Base-by-base conservation (phyloP, 1,284 basidiomycete species). In the Bothia castanella region DNA sequence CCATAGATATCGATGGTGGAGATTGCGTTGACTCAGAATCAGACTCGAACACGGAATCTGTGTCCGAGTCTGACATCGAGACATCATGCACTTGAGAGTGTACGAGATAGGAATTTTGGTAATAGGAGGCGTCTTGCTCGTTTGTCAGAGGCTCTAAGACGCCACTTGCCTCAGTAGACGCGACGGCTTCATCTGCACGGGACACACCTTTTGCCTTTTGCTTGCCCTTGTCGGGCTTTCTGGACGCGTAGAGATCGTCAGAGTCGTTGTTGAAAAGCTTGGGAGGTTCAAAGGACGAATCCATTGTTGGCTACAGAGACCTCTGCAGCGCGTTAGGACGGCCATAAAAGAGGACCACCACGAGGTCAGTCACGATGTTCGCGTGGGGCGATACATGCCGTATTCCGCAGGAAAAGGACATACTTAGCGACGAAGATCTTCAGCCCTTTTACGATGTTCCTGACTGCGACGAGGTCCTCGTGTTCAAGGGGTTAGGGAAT, bases 221-320 rank as follows among this genome's bases (percentile, higher is more conserved):
- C 34, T 63, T 62, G 4, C 58, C 63, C 38, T 66, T 64, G 35
- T 62, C 62, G 10, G 53, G 4, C 13, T 29, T 52, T 2, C 19
- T 47, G 16, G 56, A 21, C 41, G 34, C 11, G 25, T 50, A 36
- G 9, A 1, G 3, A n/a, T 57, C n/a, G n/a, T n/a, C n/a, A n/a
- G n/a, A n/a, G n/a, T n/a, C 36, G 14, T 55, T 20, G 10, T 7
- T 2, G 30, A 66, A 63, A 17, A 61, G 11, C 4, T 59, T 39
- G 30, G 60, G 62, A 27, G 58, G 55, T 47, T 39, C 38, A 8
- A 21, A 35, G n/a, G 16, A 6, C 10, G 44, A 14, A 21, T 49
- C n/a, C 58, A 63, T 60, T 21, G 53, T 38, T n/a, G n/a, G n/a
- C n/a, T n/a, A n/a, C n/a, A n/a, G 40, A 17, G 25, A 23, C 13